Conservation (phyloP, 1,284 basidiomycete genomes). For the Boletellus sp. region DNA sequence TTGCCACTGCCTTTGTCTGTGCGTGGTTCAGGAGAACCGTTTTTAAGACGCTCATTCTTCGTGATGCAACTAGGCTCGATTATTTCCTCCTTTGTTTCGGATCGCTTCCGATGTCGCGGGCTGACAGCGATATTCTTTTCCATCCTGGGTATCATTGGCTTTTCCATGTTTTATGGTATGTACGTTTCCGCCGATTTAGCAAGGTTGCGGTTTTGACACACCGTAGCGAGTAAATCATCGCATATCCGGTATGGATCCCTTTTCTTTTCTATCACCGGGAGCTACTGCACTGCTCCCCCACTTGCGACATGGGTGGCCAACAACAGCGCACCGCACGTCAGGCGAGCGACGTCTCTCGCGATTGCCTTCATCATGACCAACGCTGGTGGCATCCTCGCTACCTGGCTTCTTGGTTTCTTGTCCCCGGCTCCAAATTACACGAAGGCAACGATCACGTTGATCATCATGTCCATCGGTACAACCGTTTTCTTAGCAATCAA, state of each 20-base stretch:
- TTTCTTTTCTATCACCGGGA: slow-evolving; percentile 48
- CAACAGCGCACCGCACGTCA: slow-evolving; percentile 53
- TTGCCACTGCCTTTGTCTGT: slow-evolving; percentile 45
- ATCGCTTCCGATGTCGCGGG: slow-evolving; percentile 44
- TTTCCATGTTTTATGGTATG: slow-evolving; percentile 47
- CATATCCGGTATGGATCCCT: slow-evolving; percentile 47
- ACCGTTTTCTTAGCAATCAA: slow-evolving; percentile 32
- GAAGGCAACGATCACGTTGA: slow-evolving; percentile 37
- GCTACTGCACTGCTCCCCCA: slow-evolving; percentile 43
- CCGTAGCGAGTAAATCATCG: slow-evolving; percentile 21
- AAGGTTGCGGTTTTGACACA: neutral
- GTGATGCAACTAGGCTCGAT: slow-evolving; percentile 34
- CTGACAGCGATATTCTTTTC: slow-evolving; percentile 36
- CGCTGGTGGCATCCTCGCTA: slow-evolving; percentile 54
- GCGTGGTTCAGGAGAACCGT: neutral
- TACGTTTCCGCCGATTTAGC: slow-evolving; percentile 5
- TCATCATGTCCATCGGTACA: slow-evolving; percentile 37
- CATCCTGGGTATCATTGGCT: slow-evolving; percentile 41
- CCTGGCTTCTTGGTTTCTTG: slow-evolving; percentile 48
- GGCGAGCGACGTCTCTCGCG: slow-evolving; percentile 53
- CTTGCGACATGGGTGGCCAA: slow-evolving; percentile 53
- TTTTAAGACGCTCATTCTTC: neutral
- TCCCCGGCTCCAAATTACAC: slow-evolving; percentile 43
- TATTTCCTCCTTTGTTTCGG: slow-evolving; percentile 39
- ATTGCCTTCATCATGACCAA: slow-evolving; percentile 54